phyloP scores from a whole-genome alignment of 495 filamentous ascomycete species.

The Annulohypoxylon maeteangense region DNA sequence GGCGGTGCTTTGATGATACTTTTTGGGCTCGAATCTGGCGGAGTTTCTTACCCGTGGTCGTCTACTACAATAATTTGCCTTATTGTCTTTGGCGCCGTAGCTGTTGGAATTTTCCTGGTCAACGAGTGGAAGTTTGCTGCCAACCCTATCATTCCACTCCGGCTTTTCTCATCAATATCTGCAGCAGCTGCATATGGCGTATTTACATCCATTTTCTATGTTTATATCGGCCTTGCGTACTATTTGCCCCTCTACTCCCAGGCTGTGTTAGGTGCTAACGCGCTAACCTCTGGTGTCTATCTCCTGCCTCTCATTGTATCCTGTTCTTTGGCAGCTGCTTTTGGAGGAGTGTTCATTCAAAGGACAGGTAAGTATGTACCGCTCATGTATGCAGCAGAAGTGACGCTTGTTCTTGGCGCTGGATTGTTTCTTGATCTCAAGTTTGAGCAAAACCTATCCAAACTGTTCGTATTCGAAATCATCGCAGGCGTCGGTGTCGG shows the following conservation, averaged over 20 bases:
- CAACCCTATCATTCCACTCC: slow-evolving; percentile 80
- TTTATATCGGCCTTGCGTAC: slow-evolving; percentile 70
- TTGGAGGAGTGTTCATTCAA: slow-evolving; percentile 75
- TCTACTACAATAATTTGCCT: slow-evolving; percentile 81
- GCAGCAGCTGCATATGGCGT: slow-evolving; percentile 68
- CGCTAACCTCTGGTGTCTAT: slow-evolving; percentile 82
- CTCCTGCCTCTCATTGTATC: slow-evolving; percentile 78
- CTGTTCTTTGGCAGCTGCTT: slow-evolving; percentile 72
- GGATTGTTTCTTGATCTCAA: slow-evolving; percentile 73
- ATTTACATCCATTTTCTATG: slow-evolving; percentile 73
- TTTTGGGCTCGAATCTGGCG: slow-evolving; percentile 82
- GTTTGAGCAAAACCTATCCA: slow-evolving; percentile 61
- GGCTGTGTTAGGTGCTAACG: slow-evolving; percentile 74
- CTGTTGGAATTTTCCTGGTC: slow-evolving; percentile 70
- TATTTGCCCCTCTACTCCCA: slow-evolving; percentile 85
- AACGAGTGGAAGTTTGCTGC: slow-evolving; percentile 78
- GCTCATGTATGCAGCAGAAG: slow-evolving; percentile 66
- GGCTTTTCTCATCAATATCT: slow-evolving; percentile 69
- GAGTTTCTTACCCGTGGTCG: slow-evolving; percentile 77
- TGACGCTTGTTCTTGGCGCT: slow-evolving; percentile 69
- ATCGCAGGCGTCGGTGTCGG: slow-evolving; percentile 74
- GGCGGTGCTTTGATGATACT: slow-evolving; percentile 85
- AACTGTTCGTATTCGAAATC: slow-evolving; percentile 71
- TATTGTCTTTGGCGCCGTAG: slow-evolving; percentile 76
- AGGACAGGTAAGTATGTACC: slow-evolving; percentile 71